Base-by-base conservation (phyloP, 2,329 filamentous ascomycete genomes). In the Blumeriella jaapii region DNA sequence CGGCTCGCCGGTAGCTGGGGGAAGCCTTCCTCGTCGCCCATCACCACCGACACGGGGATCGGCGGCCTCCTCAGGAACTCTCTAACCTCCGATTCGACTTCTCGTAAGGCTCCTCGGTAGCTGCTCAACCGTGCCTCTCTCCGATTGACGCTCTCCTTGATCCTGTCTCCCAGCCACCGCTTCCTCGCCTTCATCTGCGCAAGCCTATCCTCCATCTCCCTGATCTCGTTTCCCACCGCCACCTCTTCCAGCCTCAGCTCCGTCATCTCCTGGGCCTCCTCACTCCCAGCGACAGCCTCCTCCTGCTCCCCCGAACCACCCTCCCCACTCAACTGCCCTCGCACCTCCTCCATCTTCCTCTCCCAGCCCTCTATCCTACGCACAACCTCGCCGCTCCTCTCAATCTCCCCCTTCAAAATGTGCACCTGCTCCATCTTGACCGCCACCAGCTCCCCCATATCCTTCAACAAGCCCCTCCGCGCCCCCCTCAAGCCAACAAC, bases 61-160 rank as follows among this genome's bases (percentile, higher is more conserved):
- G 71, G 69, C 1, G 76, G 74, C 10, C 66, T 63, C 7, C 59
- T 63, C 46, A 86, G 60, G 39, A 86, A 69, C 3, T 60, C 61
- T 4, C 61, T 59, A 5, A 84, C 64, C 36, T 81, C 71, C 10
- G 61, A 62, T 41, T 86, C 78, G 5, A 82, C 67, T 35, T 82
- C 70, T 36, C 63, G 69, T 22, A 84, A 58, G 3, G 78, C 78
- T 1, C 76, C 71, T 13, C 68, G 71, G 54, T 84, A 86, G 0
- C 78, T 78, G 36, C 78, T 82, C 10, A 85, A 55, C n/a, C 74
- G 74, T 2, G 80, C 76, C 53, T 85, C 80, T 23, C 78, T 64
- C 35, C 68, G 67, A 46, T 78, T 85, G 43, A 68, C 67, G 1
- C 74, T 66, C 36, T 78, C 73, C 5, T 70, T 64, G 29, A 83